Percentiles rank a stretch among this genome's conserved stretches.
Evolutionary conservation across 805 yeast genomes (phyloP).

Genomic region (Candida chilensis): DNA sequence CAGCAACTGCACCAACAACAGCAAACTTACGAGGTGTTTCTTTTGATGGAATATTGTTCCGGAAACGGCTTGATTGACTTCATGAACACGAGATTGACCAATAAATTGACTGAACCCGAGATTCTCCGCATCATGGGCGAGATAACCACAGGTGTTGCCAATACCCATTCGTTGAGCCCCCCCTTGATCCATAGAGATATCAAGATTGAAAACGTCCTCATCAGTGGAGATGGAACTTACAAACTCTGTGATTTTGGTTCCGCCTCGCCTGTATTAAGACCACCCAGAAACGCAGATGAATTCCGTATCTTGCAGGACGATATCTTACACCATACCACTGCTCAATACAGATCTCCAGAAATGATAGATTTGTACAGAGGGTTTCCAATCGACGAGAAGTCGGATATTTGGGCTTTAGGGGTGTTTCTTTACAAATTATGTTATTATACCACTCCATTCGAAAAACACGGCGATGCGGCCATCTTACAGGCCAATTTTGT

Average conservation of each 20-base stretch:
- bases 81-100: conserved; percentile 64
- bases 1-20: too few relatives aligned
- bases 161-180: conserved; percentile 67
- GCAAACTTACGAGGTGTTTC: conserved; percentile 67
- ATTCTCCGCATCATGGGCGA: conserved; percentile 61
- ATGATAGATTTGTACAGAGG: conserved; percentile 68
- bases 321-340: conserved; percentile 71
- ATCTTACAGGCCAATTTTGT: conserved; percentile 48
- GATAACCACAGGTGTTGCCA: conserved; percentile 63
- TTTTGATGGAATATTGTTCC: conserved; percentile 74
- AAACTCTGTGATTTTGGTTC: conserved; percentile 83
- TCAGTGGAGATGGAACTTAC: conserved; percentile 47
- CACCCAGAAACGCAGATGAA: conserved; percentile 57
- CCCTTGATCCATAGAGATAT: conserved; percentile 74
- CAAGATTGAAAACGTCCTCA: conserved; percentile 72
- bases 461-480: conserved; percentile 50
- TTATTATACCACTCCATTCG: conserved; percentile 80
- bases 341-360: conserved; percentile 80
- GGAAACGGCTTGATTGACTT: conserved; percentile 71
- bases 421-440: conserved; percentile 69
- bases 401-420: conserved; percentile 84
- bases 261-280: conserved; percentile 54
- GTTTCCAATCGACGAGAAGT: conserved; percentile 69
- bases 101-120: conserved; percentile 61
- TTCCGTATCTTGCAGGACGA: conserved; percentile 53